A percentile compares a stretch with the other conserved stretches of the same genome.
Conservation (phyloP, 2,329 filamentous ascomycete genomes). For the Fusarium pseudoanthophilum region DNA sequence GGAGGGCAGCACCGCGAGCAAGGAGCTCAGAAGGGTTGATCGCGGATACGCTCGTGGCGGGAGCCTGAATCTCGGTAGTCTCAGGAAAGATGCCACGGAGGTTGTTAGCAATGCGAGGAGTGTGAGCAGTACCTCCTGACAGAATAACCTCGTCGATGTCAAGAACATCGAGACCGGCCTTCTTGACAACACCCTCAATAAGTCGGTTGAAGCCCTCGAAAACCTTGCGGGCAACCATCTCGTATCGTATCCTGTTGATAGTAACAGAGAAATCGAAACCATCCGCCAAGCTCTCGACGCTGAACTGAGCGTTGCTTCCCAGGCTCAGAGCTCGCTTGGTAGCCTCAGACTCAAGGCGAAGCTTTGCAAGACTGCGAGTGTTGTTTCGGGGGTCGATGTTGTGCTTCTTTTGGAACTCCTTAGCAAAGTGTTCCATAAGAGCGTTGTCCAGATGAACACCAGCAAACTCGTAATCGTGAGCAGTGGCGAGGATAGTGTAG, state of each 20-base stretch:
- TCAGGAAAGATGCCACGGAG: conserved; percentile 83
- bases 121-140: conserved; percentile 91
- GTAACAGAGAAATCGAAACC: conserved; percentile 92
- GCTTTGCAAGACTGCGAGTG: conserved; percentile 84
- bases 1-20: conserved; percentile 91
- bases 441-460: conserved; percentile 89
- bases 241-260: conserved; percentile 93
- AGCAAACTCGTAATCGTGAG: conserved; percentile 94
- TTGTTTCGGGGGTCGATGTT: conserved; percentile 87
- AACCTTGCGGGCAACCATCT: conserved; percentile 86
- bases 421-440: conserved; percentile 95
- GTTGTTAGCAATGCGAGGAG: conserved; percentile 88
- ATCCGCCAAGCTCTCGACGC: conserved; percentile 88
- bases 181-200: conserved; percentile 86
- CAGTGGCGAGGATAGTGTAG: conserved; percentile 93
- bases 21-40: conserved; percentile 95
- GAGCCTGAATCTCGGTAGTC: conserved; percentile 81
- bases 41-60: conserved; percentile 78
- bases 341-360: conserved; percentile 89
- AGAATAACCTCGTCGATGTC: conserved; percentile 96
- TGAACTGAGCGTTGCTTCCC: conserved; percentile 88
- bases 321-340: conserved; percentile 93
- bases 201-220: conserved; percentile 89
- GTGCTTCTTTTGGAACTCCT: conserved; percentile 99
- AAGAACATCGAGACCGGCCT: conserved; percentile 90